Evolutionary conservation across 768 basidiomycete species (phyloP).

Genomic region (Boletus barrowsii): DNA sequence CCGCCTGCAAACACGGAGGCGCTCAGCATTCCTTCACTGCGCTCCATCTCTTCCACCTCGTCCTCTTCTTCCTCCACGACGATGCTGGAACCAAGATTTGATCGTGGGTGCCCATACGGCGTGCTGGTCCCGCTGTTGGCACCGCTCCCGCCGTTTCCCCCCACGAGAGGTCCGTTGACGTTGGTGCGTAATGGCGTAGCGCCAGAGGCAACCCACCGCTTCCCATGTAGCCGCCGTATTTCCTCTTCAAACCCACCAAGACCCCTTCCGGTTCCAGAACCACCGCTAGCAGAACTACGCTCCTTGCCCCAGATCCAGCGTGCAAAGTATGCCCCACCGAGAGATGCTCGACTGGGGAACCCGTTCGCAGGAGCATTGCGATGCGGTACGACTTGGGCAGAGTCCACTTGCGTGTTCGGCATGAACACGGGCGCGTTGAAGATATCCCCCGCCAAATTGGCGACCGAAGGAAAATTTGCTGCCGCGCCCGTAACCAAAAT

Average conservation of each 20-base stretch:
- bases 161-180: slow-evolving; percentile 39
- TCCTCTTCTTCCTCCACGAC: slow-evolving; percentile 78
- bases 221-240: slow-evolving; percentile 63
- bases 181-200: slow-evolving; percentile 58
- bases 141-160: slow-evolving; percentile 41
- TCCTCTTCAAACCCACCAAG: slow-evolving; percentile 78
- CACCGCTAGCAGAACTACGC: slow-evolving; percentile 29
- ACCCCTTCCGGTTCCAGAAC: slow-evolving; percentile 33
- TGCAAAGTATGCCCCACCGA: slow-evolving; percentile 77
- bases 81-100: slow-evolving; percentile 51
- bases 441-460: slow-evolving; percentile 76
- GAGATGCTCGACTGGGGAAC: slow-evolving; percentile 64
- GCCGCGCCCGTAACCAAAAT: slow-evolving; percentile 76
- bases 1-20: slow-evolving; percentile 35
- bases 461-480: slow-evolving; percentile 79
- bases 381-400: slow-evolving; percentile 65
- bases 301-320: slow-evolving; percentile 86
- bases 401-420: slow-evolving; percentile 71
- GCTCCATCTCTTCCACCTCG: slow-evolving; percentile 59
- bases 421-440: slow-evolving; percentile 82
- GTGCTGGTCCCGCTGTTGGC: slow-evolving; percentile 68
- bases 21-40: slow-evolving; percentile 24
- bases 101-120: slow-evolving; percentile 53
- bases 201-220: slow-evolving; percentile 71
- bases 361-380: slow-evolving; percentile 71